Evolutionary conservation across 2,329 filamentous ascomycete genomes (phyloP).

Genomic region (Aspergillaceae sp.): DNA sequence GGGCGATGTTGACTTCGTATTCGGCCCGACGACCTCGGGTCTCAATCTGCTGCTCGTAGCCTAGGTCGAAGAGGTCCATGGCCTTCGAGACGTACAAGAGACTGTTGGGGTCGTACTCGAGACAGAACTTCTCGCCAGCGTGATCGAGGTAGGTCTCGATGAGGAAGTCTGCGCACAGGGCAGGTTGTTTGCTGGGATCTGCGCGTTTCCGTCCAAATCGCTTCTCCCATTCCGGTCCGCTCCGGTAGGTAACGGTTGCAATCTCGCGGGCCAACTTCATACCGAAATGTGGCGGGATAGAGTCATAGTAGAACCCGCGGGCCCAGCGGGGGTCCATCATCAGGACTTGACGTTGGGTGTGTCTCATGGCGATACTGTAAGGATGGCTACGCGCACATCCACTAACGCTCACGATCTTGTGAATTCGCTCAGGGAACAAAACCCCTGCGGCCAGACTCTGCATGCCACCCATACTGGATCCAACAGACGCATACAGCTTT

Average conservation of each 20-base stretch:
- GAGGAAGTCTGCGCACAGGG: constrained; percentile 92
- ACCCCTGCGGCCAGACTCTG: constrained; percentile 82
- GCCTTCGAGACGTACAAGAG: constrained; percentile 94
- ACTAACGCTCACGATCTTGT: constrained; percentile 77
- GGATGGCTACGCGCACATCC: constrained; percentile 92
- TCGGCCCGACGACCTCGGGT: constrained; percentile 55
- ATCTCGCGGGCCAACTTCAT: constrained; percentile 99
- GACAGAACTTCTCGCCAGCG: constrained; percentile 94
- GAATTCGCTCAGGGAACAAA: constrained; percentile 72
- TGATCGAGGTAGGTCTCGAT: constrained; percentile 98
- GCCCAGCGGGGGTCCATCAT: constrained; percentile 99
- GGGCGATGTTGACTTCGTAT: constrained; percentile 51
- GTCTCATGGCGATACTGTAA: constrained; percentile 97
- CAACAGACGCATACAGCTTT: constrained; percentile 82
- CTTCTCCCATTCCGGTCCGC: constrained; percentile 94
- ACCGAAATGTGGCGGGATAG: constrained; percentile 81
- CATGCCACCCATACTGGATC: constrained; percentile 98
- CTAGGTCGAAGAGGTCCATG: constrained; percentile 96
- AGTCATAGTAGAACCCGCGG: constrained; percentile 84
- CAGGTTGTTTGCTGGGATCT: constrained; percentile 76
- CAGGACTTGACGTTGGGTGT: constrained; percentile 91
- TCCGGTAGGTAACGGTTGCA: constrained; percentile 93
- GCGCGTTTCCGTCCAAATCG: constrained; percentile 82
- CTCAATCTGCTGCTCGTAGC: constrained; percentile 58
- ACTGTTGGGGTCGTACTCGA: constrained; percentile 94